Evolutionary conservation across 139 green algal genomes (phyloP), one percentile per base, ranked within the genome.

Genomic region (Coelastrella sp.): DNA sequence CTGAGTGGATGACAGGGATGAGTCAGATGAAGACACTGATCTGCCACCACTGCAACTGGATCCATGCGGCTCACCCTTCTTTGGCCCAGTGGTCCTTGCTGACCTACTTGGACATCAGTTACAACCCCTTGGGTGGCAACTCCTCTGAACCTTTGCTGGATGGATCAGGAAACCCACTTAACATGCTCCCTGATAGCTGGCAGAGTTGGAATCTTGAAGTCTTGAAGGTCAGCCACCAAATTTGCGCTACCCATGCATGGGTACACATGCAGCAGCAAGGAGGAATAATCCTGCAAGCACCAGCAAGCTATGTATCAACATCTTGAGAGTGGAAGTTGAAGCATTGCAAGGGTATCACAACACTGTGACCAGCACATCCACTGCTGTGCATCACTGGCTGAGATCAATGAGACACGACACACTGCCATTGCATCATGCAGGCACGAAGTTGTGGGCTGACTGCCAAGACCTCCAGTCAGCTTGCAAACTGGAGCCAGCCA

Each of bases 21-120:
- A 17, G 22, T 17, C 58, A 35, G n/a, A 25, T 87, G 0, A 20
- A 15, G 5, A 17, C 63, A 0, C 79, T 87, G 61, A 35, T 79
- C 7, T 87, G 82, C 82, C 63, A 63, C 7, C 59, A 78, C 27
- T 87, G 82, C 82, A 87, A 56, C 7, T 87, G 63, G 63, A 7
- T 35, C 7, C 25, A 49, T 24, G 82, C 82, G 8, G 65, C 63
- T 7, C 12, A 78, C 14, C 8, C 63, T 7, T 20, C 15, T 56
- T 49, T 74, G 6, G 27, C 27, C 0, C n/a, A 8, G 7, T 79
- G 63, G 82, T 12, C 6, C 0, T 6, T 35, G 25, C 27, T 87
- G 17, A 27, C 8, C 0, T 78, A 35, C 0, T 35, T 87, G 63
- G 82, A 87, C 65, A 78, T 87, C 27, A 87, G 82, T 63, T 63